Percentiles rank a stretch among this genome's conserved stretches.
Evolutionary conservation across 192 early-diverging fungal species (phyloP).

Genomic region (Entomortierella parvispora): DNA sequence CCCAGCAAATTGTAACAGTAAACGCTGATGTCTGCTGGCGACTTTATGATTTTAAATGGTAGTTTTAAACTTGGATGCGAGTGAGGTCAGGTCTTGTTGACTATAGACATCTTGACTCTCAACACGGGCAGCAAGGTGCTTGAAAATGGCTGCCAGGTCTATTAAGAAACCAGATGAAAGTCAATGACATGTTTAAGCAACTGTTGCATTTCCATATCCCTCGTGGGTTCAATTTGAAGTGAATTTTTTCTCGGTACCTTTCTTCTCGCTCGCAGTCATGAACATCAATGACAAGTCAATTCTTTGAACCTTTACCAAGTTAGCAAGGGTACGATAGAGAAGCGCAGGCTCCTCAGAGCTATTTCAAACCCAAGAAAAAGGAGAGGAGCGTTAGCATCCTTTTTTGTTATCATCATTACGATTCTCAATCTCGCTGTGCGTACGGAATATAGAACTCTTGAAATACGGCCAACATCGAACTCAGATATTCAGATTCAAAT

Average conservation of each 20-base stretch:
- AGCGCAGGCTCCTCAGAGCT: constrained; percentile 32
- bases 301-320: constrained; percentile 37
- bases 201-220: too few relatives aligned
- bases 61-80: constrained; percentile 46
- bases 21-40: too few relatives aligned
- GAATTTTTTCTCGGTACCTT: too few relatives aligned
- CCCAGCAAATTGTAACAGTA: constrained; percentile 7
- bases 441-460: constrained; percentile 48
- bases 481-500: constrained; percentile 61
- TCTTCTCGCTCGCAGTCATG: constrained; percentile 33
- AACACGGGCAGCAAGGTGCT: constrained; percentile 13
- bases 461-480: constrained; percentile 55
- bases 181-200: not conserved
- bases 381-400: not conserved
- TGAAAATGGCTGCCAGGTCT: constrained; percentile 32
- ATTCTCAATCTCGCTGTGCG: not conserved
- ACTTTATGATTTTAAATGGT: not conserved
- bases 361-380: not conserved
- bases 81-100: constrained; percentile 17
- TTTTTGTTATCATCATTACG: not conserved
- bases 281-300: constrained; percentile 46
- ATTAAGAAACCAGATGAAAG: not conserved
- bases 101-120: constrained; percentile 2
- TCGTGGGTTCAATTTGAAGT: too few relatives aligned
- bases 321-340: constrained; percentile 11